A percentile compares a stretch with the other conserved stretches of the same genome.
Evolutionary conservation across 148 eudicot genomes (phyloP).

Genomic region (Camellia lanceoleosa): DNA sequence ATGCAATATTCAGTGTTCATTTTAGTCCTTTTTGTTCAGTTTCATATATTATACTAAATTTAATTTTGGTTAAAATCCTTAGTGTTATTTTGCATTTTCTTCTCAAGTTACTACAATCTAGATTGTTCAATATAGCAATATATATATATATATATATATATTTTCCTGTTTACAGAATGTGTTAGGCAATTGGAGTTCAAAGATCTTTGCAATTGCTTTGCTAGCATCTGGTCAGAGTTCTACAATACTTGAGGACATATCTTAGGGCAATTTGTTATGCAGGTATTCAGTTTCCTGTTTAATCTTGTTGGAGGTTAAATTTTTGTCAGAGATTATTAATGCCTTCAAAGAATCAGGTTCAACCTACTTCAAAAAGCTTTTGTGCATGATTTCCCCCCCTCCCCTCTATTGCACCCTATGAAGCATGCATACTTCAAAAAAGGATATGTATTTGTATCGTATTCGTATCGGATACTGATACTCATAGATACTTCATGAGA

Average conservation of each 20-base stretch:
- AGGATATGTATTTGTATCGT: no score
- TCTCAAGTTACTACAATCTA: neutral
- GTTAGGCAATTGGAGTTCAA: constrained; percentile 97
- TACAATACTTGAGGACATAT: constrained; percentile 95
- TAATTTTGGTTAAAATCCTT: neutral
- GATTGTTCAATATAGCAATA: neutral
- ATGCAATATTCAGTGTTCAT: constrained; percentile 4
- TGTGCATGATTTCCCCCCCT: neutral
- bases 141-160: no score
- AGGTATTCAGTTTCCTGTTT: constrained; percentile 44
- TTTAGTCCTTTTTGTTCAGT: neutral
- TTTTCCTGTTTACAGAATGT: constrained; percentile 56
- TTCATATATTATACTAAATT: neutral
- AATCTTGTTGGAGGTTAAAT: neutral
- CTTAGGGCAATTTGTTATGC: constrained; percentile 99
- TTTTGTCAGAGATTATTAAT: neutral
- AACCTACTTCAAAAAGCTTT: neutral
- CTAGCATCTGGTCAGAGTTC: constrained; percentile 99
- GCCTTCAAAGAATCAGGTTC: neutral
- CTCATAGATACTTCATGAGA: no score
- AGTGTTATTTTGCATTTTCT: neutral
- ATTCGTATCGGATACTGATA: no score
- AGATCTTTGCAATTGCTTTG: constrained; percentile 90
- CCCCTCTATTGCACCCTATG: no score
- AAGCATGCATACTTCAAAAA: no score